phyloP scores from a whole-genome alignment of 345 rosid species.

The Passiflora organensis region DNA sequence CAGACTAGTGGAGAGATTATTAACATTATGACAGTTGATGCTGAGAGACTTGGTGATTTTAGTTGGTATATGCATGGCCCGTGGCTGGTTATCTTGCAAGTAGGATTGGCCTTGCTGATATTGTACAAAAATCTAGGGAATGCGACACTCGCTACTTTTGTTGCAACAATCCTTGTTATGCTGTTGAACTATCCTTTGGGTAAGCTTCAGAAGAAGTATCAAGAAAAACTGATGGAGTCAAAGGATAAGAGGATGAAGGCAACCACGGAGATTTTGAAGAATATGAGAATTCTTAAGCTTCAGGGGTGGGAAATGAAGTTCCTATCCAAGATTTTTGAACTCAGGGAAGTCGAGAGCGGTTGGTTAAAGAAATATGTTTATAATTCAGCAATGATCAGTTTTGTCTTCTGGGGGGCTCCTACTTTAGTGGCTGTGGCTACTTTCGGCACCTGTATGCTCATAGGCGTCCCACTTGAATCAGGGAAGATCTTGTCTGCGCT shows the following conservation, averaged over 20 bases:
- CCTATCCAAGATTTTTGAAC: constrained; percentile 26
- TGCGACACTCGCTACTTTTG: constrained; percentile 16
- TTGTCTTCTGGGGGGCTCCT: constrained; percentile 24
- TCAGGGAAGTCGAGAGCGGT: constrained; percentile 19
- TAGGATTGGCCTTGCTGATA: constrained; percentile 24
- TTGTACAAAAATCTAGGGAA: constrained; percentile 27
- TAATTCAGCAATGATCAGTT: constrained; percentile 9
- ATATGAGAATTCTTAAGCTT: constrained; percentile 36
- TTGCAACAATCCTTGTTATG: constrained; percentile 23
- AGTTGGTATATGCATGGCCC: constrained; percentile 26
- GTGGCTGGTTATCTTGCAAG: constrained; percentile 30
- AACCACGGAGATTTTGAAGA: constrained; percentile 24
- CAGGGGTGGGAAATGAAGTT: constrained; percentile 42
- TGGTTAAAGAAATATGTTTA: constrained; percentile 33
- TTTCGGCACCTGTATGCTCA: constrained; percentile 29
- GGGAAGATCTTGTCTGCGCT: constrained; percentile 36
- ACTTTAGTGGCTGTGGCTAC: constrained; percentile 22
- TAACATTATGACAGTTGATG: constrained; percentile 34
- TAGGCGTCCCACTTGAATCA: constrained; percentile 24
- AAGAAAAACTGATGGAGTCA: constrained; percentile 28
- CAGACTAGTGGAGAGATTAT: constrained; percentile 32
- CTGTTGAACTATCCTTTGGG: constrained; percentile 24
- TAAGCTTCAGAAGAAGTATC: constrained; percentile 21
- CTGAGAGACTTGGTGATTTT: constrained; percentile 24
- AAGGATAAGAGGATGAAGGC: constrained; percentile 34